Conservation (phyloP, 2,329 filamentous ascomycete genomes). For the Lecanoromycetidae sp. region DNA sequence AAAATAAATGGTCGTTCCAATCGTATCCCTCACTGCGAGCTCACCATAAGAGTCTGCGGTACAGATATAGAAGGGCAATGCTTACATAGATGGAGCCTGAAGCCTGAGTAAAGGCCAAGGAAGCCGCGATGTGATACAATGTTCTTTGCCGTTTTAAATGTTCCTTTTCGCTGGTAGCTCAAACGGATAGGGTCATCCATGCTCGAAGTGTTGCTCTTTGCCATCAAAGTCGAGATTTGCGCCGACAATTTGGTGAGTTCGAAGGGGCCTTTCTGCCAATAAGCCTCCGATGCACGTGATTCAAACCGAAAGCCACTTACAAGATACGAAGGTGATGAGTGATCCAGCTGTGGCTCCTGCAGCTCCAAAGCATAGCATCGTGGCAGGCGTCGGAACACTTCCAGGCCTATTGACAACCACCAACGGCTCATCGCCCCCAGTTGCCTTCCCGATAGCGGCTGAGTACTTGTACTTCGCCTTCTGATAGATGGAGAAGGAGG, state of each 20-base stretch:
- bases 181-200: slow-evolving; percentile 24
- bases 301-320: slow-evolving; percentile 25
- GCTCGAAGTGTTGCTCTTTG: slow-evolving; percentile 42
- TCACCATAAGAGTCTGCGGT: background rate
- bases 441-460: slow-evolving; percentile 52
- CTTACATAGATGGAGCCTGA: slow-evolving; percentile 65
- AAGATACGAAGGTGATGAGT: slow-evolving; percentile 63
- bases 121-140: slow-evolving; percentile 64
- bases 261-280: slow-evolving; percentile 50
- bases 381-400: slow-evolving; percentile 59
- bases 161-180: slow-evolving; percentile 68
- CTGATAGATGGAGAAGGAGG: slow-evolving; percentile 72
- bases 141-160: slow-evolving; percentile 61
- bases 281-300: background rate
- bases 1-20: slow-evolving; percentile 77
- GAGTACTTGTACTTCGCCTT: slow-evolving; percentile 62
- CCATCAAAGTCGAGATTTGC: slow-evolving; percentile 70
- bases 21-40: slow-evolving; percentile 58
- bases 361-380: slow-evolving; percentile 62
- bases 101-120: slow-evolving; percentile 66
- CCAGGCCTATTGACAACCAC: slow-evolving; percentile 58
- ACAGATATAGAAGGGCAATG: slow-evolving; percentile 11
- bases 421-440: slow-evolving; percentile 58
- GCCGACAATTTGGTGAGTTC: slow-evolving; percentile 83
- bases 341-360: slow-evolving; percentile 71